These are phyloP conservation scores for Curvularia eragrostidis DNA, from an alignment of 2,329 filamentous ascomycete genomes.

Conservation along the genomic window DNA sequence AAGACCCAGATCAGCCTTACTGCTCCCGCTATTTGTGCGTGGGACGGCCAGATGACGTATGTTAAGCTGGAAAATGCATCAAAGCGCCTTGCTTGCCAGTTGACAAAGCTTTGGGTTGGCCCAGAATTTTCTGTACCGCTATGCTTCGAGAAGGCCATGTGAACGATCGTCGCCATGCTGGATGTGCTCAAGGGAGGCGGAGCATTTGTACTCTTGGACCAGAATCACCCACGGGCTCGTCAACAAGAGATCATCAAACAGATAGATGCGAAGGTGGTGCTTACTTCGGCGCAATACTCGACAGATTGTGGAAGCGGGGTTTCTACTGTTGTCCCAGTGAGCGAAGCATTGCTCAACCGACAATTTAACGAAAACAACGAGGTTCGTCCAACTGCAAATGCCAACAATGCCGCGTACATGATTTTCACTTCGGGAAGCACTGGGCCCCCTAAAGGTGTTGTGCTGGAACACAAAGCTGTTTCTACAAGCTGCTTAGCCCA, in stretches of 20 bases:
- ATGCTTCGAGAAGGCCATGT: slow-evolving; percentile 30
- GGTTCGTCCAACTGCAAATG: background rate
- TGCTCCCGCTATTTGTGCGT: slow-evolving; percentile 9
- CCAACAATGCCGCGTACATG: slow-evolving; percentile 43
- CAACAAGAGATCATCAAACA: slow-evolving; percentile 37
- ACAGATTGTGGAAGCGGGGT: background rate
- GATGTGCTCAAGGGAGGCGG: slow-evolving; percentile 52
- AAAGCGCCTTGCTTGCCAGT: background rate
- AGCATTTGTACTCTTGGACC: slow-evolving; percentile 21
- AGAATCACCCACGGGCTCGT: slow-evolving; percentile 36
- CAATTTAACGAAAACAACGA: no score
- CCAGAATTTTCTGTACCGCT: slow-evolving; percentile 29
- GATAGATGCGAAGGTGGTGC: slow-evolving; percentile 1
- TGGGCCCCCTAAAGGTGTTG: slow-evolving; percentile 75
- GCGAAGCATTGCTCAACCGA: background rate
- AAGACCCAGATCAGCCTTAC: background rate
- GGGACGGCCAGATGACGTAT: slow-evolving; percentile 23
- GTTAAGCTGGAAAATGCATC: slow-evolving; percentile 5
- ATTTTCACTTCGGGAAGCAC: slow-evolving; percentile 84
- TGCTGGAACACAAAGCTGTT: slow-evolving; percentile 6
- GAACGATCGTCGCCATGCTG: slow-evolving; percentile 47
- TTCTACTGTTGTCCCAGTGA: background rate
- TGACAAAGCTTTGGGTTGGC: background rate
- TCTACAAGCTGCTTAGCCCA: background rate
- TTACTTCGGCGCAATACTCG: background rate